Conservation (phyloP, 176 grass and related monocot species). For the Poa pratensis region DNA sequence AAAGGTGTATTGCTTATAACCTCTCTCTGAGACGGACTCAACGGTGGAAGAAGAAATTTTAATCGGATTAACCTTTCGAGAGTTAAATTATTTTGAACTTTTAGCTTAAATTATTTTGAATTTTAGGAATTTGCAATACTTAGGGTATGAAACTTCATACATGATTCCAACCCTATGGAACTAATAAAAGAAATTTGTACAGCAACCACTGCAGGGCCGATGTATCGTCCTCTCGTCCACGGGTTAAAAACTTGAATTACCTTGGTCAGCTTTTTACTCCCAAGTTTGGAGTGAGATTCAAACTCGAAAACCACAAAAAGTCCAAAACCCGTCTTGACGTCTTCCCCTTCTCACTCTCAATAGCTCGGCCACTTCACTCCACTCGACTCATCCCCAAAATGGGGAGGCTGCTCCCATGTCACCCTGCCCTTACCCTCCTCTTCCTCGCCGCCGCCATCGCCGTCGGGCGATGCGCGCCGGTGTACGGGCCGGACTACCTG, state of each 20-base stretch:
- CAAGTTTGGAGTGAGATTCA: not conserved
- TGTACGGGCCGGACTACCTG: conserved; percentile 54
- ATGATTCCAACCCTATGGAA: too few species aligned
- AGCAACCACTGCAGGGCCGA: too few species aligned
- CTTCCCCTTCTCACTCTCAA: not conserved
- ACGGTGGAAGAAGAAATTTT: too few species aligned
- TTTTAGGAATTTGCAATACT: too few species aligned
- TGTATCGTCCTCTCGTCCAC: not conserved
- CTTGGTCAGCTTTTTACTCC: not conserved
- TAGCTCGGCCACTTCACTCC: not conserved
- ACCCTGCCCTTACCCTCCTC: conserved; percentile 10
- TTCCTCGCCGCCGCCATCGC: conserved; percentile 24
- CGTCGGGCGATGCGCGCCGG: conserved; percentile 36
- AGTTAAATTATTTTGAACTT: too few species aligned
- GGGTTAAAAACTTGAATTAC: not conserved
- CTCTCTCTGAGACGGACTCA: too few species aligned
- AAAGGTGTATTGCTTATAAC: too few species aligned
- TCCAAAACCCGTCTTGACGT: conserved; percentile 6
- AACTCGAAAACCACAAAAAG: conserved; percentile 30
- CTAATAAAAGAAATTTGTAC: too few species aligned
- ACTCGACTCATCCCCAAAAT: conserved; percentile 37
- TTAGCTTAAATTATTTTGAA: too few species aligned
- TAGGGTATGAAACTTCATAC: too few species aligned
- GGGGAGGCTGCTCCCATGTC: conserved; percentile 39
- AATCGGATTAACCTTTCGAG: too few species aligned